phyloP scores from a whole-genome alignment of 768 basidiomycete species.

The Amylocystis lapponica region DNA sequence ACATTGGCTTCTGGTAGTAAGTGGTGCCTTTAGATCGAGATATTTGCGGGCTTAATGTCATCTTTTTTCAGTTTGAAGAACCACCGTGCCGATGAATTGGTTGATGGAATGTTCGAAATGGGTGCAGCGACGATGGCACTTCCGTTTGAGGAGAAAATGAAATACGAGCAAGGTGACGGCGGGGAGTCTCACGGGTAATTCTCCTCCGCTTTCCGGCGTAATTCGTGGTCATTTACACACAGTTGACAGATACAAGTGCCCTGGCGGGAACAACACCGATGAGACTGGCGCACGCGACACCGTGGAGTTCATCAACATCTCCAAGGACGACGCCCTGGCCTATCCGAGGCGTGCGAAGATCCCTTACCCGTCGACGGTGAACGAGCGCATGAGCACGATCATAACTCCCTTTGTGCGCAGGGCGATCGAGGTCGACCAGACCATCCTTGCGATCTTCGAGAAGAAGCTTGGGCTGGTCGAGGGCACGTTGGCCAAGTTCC shows the following conservation, averaged over 20 bases:
- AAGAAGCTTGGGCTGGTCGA: constrained; percentile 26
- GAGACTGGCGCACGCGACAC: constrained; percentile 27
- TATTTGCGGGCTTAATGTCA: neutral
- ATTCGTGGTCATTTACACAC: neutral
- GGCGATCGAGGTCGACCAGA: constrained; percentile 24
- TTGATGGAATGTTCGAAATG: constrained; percentile 36
- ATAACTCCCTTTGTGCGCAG: constrained; percentile 26
- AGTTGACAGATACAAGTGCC: constrained; percentile 23
- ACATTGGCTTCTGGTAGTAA: constrained; percentile 51
- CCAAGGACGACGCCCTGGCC: constrained; percentile 31
- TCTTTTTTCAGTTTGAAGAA: constrained; percentile 34
- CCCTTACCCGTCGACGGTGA: constrained; percentile 27
- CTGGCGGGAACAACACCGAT: constrained; percentile 28
- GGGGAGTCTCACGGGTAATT: constrained; percentile 34
- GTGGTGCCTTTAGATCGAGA: constrained; percentile 18
- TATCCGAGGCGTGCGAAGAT: constrained; percentile 27
- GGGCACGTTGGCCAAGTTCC: constrained; percentile 22
- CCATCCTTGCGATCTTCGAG: constrained; percentile 26
- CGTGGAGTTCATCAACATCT: constrained; percentile 32
- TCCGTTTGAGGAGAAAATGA: constrained; percentile 36
- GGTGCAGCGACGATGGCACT: constrained; percentile 37
- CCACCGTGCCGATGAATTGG: constrained; percentile 33
- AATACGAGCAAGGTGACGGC: constrained; percentile 38
- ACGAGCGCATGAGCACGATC: constrained; percentile 21
- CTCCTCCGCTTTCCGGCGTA: neutral